A percentile compares a stretch with the other conserved stretches of the same genome.
phyloP scores from a whole-genome alignment of 2,329 filamentous ascomycete genomes.

The Ascochyta lentis region DNA sequence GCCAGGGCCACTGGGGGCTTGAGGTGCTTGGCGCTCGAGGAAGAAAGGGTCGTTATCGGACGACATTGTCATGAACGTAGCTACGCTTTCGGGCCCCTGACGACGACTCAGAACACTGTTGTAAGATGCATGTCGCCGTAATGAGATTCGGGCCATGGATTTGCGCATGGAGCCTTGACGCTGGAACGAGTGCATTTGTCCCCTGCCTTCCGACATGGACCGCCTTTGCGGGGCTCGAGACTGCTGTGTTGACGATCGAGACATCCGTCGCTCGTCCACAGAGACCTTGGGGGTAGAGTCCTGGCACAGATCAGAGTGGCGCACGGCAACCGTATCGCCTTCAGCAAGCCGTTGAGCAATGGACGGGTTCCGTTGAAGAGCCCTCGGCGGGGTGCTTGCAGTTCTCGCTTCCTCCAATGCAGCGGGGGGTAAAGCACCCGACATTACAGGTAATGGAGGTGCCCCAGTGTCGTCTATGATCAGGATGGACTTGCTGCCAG shows the following conservation, averaged over 20 bases:
- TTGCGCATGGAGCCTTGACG: slow-evolving; percentile 39
- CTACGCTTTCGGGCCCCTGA: slow-evolving; percentile 65
- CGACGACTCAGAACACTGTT: slow-evolving; percentile 62
- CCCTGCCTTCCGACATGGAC: slow-evolving; percentile 41
- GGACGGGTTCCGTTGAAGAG: slow-evolving; percentile 22
- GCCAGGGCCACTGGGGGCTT: slow-evolving; percentile 28
- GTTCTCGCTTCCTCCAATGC: slow-evolving; percentile 17
- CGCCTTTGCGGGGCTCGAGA: slow-evolving; percentile 31
- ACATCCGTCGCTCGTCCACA: slow-evolving; percentile 25
- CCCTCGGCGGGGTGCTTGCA: neutral
- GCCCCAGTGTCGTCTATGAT: slow-evolving; percentile 75
- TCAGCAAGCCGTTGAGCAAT: slow-evolving; percentile 27
- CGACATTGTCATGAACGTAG: slow-evolving; percentile 57
- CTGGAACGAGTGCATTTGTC: slow-evolving; percentile 45
- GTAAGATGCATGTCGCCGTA: slow-evolving; percentile 66
- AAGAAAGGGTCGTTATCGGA: slow-evolving; percentile 51
- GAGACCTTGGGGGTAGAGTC: slow-evolving; percentile 17
- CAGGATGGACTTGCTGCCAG: slow-evolving; percentile 87
- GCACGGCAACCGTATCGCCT: slow-evolving; percentile 16
- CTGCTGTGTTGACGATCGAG: slow-evolving; percentile 27
- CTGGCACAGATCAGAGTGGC: slow-evolving; percentile 31
- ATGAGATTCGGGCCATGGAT: slow-evolving; percentile 48
- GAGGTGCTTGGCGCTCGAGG: slow-evolving; percentile 42
- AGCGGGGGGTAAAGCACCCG: slow-evolving; percentile 52
- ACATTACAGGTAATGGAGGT: slow-evolving; percentile 63